Conservation (phyloP, 495 filamentous ascomycete species). For the Aspergillus kassunensis region DNA sequence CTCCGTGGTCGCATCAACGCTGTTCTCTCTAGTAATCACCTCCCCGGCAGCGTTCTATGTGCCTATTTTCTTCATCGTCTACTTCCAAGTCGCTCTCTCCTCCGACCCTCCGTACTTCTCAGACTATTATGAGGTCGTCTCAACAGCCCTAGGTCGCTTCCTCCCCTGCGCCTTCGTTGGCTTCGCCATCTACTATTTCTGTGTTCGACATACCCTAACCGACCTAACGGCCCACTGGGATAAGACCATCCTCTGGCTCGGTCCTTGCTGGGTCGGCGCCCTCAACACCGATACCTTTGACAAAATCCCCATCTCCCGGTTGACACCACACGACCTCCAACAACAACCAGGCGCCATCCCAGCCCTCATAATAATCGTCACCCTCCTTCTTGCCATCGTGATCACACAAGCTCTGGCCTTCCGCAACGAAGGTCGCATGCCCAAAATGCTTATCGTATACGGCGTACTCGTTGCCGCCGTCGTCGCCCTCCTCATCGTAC, state of each 20-base stretch:
- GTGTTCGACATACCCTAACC: slow-evolving; percentile 43
- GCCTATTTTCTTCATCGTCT: slow-evolving; percentile 61
- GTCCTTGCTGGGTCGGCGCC: slow-evolving; percentile 72
- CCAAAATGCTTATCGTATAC: slow-evolving; percentile 65
- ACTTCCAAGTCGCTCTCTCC: slow-evolving; percentile 70
- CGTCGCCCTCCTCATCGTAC: slow-evolving; percentile 47
- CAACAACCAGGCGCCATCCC: slow-evolving; percentile 71
- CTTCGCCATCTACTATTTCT: slow-evolving; percentile 66
- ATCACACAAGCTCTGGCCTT: slow-evolving; percentile 62
- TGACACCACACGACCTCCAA: slow-evolving; percentile 67
- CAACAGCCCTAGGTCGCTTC: slow-evolving; percentile 61
- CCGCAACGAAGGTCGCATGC: slow-evolving; percentile 61
- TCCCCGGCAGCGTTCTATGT: slow-evolving; percentile 63
- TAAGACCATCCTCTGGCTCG: slow-evolving; percentile 72
- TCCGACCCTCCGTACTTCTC: slow-evolving; percentile 60
- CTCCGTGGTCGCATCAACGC: slow-evolving; percentile 56
- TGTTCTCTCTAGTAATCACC: slow-evolving; percentile 63
- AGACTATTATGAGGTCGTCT: slow-evolving; percentile 54
- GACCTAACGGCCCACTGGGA: slow-evolving; percentile 64
- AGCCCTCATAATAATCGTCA: slow-evolving; percentile 60
- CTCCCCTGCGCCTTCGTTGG: slow-evolving; percentile 68
- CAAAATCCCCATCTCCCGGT: slow-evolving; percentile 67
- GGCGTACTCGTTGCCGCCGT: slow-evolving; percentile 39
- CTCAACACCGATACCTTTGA: slow-evolving; percentile 75
- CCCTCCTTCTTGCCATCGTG: slow-evolving; percentile 49